A percentile compares a stretch with the other conserved stretches of the same genome.
These are phyloP conservation scores for Tulasnella sp. DNA, from an alignment of 768 basidiomycete species.

Conservation along the genomic window DNA sequence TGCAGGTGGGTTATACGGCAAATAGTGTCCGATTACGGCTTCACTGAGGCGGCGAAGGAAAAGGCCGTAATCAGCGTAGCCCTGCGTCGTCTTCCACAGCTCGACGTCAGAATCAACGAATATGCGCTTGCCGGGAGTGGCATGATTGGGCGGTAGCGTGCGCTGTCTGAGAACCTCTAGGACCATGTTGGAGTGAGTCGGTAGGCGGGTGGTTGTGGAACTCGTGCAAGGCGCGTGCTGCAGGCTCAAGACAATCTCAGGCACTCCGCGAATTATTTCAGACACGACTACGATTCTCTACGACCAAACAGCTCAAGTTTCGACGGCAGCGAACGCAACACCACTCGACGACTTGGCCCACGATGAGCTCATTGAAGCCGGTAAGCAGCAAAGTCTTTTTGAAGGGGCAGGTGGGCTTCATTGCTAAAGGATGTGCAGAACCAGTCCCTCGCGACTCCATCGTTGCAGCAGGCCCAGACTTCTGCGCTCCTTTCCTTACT, in stretches of 20 bases:
- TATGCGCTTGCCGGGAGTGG: constrained; percentile 41
- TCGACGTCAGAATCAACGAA: constrained; percentile 67
- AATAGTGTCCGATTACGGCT: constrained; percentile 61
- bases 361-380: constrained; percentile 17
- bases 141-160: constrained; percentile 15
- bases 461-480: constrained; percentile 86
- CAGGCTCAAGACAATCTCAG: not conserved
- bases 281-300: constrained; percentile 9
- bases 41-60: constrained; percentile 76
- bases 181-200: constrained; percentile 2
- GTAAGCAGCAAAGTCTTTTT: not conserved
- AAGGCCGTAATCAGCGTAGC: constrained; percentile 67
- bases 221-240: constrained; percentile 2
- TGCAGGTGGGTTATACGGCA: constrained; percentile 33
- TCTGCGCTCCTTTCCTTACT: constrained; percentile 77
- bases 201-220: constrained; percentile 16
- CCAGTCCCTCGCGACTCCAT: constrained; percentile 14
- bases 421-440: not conserved
- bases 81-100: constrained; percentile 64
- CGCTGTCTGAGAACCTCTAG: constrained; percentile 15
- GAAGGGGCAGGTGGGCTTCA: not conserved
- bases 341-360: not conserved
- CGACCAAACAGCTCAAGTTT: not conserved
- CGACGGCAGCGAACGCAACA: not conserved
- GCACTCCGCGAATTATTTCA: constrained; percentile 13